A percentile compares a stretch with the other conserved stretches of the same genome.
Conservation (phyloP, 2,329 filamentous ascomycete species). For the Exophiala xenobiotica region DNA sequence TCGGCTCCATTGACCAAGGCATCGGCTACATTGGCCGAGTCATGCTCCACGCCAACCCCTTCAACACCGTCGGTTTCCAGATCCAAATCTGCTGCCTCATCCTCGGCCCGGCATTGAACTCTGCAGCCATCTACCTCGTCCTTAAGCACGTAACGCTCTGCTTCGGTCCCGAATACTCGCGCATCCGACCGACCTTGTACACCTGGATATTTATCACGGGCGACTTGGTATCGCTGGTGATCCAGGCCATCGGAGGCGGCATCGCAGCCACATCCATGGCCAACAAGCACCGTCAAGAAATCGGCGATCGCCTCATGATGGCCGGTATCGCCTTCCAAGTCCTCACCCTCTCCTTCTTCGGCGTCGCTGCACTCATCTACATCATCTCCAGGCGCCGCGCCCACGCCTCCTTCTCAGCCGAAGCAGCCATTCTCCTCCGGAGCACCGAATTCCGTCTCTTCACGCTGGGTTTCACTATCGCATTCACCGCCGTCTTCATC, state of each 20-base stretch:
- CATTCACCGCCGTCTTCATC: conserved; percentile 44
- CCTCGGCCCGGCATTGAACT: conserved; percentile 56
- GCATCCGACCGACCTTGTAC: conserved; percentile 51
- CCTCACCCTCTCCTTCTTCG: conserved; percentile 45
- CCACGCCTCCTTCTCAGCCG: conserved; percentile 14
- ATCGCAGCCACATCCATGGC: conserved; percentile 51
- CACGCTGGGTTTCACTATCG: conserved; percentile 25
- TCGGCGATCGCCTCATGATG: conserved; percentile 58
- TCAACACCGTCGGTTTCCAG: conserved; percentile 50
- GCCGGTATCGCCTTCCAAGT: conserved; percentile 60
- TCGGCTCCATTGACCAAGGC: conserved; percentile 53
- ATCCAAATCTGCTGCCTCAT: conserved; percentile 57
- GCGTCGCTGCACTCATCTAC: conserved; percentile 13
- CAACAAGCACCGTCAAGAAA: conserved; percentile 39
- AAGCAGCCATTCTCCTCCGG: conserved; percentile 7
- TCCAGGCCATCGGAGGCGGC: conserved; percentile 59
- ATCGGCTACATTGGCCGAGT: conserved; percentile 59
- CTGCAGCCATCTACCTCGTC: conserved; percentile 56
- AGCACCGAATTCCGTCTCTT: conserved; percentile 23
- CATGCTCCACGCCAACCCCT: conserved; percentile 55
- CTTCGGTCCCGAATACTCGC: conserved; percentile 52
- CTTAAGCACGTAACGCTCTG: conserved; percentile 58
- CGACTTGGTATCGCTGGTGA: conserved; percentile 56
- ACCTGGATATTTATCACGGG: conserved; percentile 62
- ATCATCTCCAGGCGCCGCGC: conserved; percentile 23